Evolutionary conservation across 2,329 filamentous ascomycete species (phyloP).

Genomic region (Metarhizium guizhouense): DNA sequence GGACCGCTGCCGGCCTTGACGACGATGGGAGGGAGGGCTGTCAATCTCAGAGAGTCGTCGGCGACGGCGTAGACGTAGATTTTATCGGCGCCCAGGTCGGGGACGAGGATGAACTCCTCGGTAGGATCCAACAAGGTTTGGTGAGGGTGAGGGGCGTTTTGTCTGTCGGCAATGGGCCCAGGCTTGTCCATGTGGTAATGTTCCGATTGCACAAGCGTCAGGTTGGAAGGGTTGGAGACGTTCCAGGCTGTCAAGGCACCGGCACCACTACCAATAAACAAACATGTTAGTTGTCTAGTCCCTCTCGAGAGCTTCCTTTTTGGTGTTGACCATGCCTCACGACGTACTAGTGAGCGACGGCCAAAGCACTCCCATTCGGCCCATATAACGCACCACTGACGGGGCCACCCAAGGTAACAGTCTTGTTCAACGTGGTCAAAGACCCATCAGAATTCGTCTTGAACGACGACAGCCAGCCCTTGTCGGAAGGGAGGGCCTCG

Average conservation of each 20-base stretch:
- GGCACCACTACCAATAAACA: conserved; percentile 20
- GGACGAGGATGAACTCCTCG: conserved; percentile 51
- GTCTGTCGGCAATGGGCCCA: conserved; percentile 33
- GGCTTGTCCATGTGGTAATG: conserved; percentile 30
- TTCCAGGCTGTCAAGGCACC: conserved; percentile 36
- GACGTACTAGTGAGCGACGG: conserved; percentile 37
- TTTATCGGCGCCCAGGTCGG: conserved; percentile 57
- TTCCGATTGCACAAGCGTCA: conserved; percentile 28
- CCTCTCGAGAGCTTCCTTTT: neutral
- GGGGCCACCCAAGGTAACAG: conserved; percentile 29
- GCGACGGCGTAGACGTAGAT: conserved; percentile 46
- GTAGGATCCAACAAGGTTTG: conserved; percentile 58
- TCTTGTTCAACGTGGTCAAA: conserved; percentile 27
- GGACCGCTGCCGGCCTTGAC: conserved; percentile 50
- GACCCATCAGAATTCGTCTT: conserved; percentile 26
- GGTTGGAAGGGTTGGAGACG: conserved; percentile 26
- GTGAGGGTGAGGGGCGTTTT: conserved; percentile 54
- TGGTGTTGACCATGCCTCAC: neutral
- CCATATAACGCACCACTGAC: conserved; percentile 37
- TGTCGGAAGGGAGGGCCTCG: conserved; percentile 39
- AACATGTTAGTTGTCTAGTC: neutral
- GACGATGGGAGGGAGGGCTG: conserved; percentile 28
- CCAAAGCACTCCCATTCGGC: conserved; percentile 27
- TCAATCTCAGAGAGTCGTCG: conserved; percentile 33
- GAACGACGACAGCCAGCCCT: conserved; percentile 39